These are phyloP conservation scores for Mycena alexandri DNA, from an alignment of 768 basidiomycete species.

Conservation along the genomic window DNA sequence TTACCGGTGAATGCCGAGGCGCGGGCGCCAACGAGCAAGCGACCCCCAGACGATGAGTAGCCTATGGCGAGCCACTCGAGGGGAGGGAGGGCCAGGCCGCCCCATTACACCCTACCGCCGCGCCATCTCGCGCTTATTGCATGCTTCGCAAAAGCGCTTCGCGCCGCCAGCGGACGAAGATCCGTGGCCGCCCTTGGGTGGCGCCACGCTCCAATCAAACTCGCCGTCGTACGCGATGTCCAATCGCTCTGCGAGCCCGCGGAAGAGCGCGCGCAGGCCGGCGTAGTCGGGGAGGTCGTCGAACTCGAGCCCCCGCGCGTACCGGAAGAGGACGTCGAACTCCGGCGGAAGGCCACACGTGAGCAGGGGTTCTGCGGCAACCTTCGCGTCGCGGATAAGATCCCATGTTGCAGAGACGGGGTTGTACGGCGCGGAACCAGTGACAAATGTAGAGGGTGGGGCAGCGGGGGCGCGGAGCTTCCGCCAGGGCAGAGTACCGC, in stretches of 20 bases:
- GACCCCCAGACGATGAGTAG: not conserved
- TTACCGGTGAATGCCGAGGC: not conserved
- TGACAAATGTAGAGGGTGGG: constrained; percentile 37
- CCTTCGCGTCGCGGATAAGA: constrained; percentile 79
- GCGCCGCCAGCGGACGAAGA: constrained; percentile 15
- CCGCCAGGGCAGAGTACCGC: constrained; percentile 84
- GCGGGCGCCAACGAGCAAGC: not conserved
- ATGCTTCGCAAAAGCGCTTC: constrained; percentile 41
- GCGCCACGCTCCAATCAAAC: constrained; percentile 49
- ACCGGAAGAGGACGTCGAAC: constrained; percentile 84
- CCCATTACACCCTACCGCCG: constrained; percentile 27
- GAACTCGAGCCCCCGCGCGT: constrained; percentile 86
- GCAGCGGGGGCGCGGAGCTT: constrained; percentile 69
- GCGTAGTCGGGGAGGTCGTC: constrained; percentile 93
- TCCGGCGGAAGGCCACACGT: constrained; percentile 84
- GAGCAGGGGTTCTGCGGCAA: constrained; percentile 73
- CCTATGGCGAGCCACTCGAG: not conserved
- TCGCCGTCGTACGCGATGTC: constrained; percentile 67
- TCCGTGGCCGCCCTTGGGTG: constrained; percentile 27
- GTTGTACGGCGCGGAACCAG: constrained; percentile 51
- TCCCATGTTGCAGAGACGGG: constrained; percentile 82
- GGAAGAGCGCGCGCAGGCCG: constrained; percentile 81
- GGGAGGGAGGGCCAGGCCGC: not conserved
- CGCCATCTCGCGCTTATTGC: constrained; percentile 37
- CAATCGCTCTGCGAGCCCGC: constrained; percentile 65